phyloP scores from a whole-genome alignment of 2,329 filamentous ascomycete genomes.

The Fusarium bactridioides region DNA sequence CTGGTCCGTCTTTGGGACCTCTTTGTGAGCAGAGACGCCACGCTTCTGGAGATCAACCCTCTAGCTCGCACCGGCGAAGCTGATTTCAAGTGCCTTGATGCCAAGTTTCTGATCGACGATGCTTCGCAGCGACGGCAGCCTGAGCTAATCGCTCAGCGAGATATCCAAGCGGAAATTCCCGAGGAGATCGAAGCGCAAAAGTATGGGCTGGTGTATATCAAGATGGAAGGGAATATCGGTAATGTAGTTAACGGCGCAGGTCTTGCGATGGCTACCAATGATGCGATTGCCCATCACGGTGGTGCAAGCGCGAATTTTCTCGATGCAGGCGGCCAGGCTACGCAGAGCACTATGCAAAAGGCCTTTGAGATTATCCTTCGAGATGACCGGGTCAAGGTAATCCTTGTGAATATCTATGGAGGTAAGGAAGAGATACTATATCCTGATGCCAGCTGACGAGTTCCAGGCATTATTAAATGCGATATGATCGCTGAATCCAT shows the following conservation, averaged over 20 bases:
- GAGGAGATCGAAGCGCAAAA: not conserved
- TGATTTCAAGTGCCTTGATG: not conserved
- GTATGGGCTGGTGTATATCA: slow-evolving; percentile 2
- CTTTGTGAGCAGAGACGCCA: not conserved
- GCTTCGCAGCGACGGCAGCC: not conserved
- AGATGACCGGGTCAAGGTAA: not conserved
- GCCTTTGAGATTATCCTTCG: slow-evolving; percentile 8
- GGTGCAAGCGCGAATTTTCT: not conserved
- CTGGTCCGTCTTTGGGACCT: not conserved
- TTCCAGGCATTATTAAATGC: not conserved
- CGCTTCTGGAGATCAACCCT: not conserved
- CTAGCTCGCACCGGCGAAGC: not conserved
- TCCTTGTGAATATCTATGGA: slow-evolving; percentile 4
- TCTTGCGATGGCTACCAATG: slow-evolving; percentile 5
- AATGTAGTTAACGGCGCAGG: slow-evolving; percentile 4
- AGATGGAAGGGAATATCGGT: not conserved
- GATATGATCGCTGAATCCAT: not conserved
- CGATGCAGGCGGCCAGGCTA: not conserved
- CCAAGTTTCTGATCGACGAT: not conserved
- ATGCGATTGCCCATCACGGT: not conserved
- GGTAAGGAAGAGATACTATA: not conserved
- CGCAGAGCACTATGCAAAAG: not conserved
- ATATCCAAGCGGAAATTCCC: not conserved
- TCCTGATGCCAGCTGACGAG: not conserved
- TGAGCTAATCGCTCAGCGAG: not conserved